These are phyloP conservation scores for Neurospora sp. DNA, from an alignment of 495 filamentous ascomycete genomes.

Conservation along the genomic window DNA sequence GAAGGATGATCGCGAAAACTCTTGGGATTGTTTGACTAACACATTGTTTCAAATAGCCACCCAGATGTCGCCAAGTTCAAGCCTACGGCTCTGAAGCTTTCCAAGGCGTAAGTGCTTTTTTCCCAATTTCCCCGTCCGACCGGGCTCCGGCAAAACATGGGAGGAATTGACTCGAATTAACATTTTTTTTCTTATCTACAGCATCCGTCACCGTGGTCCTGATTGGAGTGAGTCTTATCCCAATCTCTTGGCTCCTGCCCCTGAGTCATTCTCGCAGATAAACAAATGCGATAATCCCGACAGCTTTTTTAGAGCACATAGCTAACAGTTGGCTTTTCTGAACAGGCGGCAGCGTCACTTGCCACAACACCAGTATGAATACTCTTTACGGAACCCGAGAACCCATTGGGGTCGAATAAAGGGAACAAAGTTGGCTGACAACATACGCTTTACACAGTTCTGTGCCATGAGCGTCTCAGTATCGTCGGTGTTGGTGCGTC, in stretches of 20 bases:
- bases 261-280: slow-evolving; percentile 11
- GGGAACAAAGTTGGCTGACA: slow-evolving; percentile 12
- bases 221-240: slow-evolving; percentile 79
- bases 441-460: slow-evolving; percentile 45
- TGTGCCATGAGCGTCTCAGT: slow-evolving; percentile 92
- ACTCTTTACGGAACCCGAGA: background rate
- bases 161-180: slow-evolving; percentile 25
- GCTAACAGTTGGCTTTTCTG: slow-evolving; percentile 10
- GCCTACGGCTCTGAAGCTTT: slow-evolving; percentile 88
- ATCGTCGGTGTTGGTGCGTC: slow-evolving; percentile 78
- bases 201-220: slow-evolving; percentile 89
- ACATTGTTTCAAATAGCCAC: slow-evolving; percentile 47
- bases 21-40: slow-evolving; percentile 4
- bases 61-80: slow-evolving; percentile 96
- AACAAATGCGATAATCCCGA: slow-evolving; percentile 3
- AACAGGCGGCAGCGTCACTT: slow-evolving; percentile 78
- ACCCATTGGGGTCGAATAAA: background rate
- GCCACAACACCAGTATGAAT: slow-evolving; percentile 72
- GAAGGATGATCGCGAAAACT: background rate
- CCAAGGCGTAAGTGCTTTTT: slow-evolving; percentile 66
- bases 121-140: slow-evolving; percentile 2
- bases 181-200: slow-evolving; percentile 34
- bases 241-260: slow-evolving; percentile 1
- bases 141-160: background rate
- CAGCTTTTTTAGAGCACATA: background rate